Base-by-base conservation (phyloP, 768 basidiomycete genomes). In the Lentinula sp. region DNA sequence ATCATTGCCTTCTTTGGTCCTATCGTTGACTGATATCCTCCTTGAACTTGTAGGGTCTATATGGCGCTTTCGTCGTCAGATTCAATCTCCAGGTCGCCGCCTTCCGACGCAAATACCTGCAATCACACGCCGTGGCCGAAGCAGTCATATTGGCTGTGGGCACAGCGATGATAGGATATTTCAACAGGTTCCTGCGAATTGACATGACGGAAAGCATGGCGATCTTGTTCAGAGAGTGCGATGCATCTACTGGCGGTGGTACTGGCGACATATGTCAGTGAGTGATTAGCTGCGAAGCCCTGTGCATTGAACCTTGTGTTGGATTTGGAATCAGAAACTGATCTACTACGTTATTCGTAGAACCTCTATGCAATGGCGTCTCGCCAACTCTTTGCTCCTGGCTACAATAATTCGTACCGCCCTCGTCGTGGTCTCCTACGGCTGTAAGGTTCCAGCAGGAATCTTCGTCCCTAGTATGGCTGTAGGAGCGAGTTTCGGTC, bases 391-490 rank as follows among this genome's bases (percentile, higher is more conserved):
- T 3, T 77, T 99, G 6, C 74, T 99, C 20, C 79, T 98, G 4
- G 97, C 96, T 0, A 96, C 95, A 4, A 80, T 97, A 58, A 86
- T 98, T 60, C 87, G 96, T 4, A 90, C 84, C 8, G 87, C 84
- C 9, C 79, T 98, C 50, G 93, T 98, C 52, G 84, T 98, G 20
- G 76, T 98, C 23, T 94, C 93, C 2, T 99, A 98, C 70, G 97
- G 97, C 0, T 91, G 88, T 69, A 98, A 94, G 72, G 97, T 99
- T 0, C 97, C 97, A 1, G 92, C 92, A 10, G 97, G 97, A 28
- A 99, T 99, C 66, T 99, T 99, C 66, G 93, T 99, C 0, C 97
- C 97, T 1, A 97, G 95, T 3, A 98, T 99, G 97, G 97, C 96
- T 0, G 88, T 98, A 59, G 97, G 97, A 42, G 97, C 97, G 3